Conservation (phyloP, 352 stramenopile species). For the Phytophthora citricola region DNA sequence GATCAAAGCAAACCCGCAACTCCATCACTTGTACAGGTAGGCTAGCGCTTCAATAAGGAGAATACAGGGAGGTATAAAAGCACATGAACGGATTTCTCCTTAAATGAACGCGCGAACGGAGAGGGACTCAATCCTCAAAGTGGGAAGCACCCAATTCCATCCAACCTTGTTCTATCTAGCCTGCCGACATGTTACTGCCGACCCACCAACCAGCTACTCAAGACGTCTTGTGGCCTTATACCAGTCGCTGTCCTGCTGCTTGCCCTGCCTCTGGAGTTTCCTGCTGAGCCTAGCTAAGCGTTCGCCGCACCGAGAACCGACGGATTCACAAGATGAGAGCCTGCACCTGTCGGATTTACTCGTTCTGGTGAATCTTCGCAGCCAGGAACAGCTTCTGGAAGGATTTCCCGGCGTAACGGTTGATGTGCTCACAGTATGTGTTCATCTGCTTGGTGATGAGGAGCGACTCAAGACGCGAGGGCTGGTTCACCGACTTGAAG, state of each 20-base stretch:
- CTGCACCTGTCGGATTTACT: slow-evolving; percentile 43
- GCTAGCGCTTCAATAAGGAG: not conserved
- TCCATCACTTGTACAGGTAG: slow-evolving; percentile 75
- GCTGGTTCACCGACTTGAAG: slow-evolving; percentile 89
- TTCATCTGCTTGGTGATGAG: slow-evolving; percentile 94
- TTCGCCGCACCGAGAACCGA: slow-evolving; percentile 17
- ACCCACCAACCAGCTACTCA: slow-evolving; percentile 26
- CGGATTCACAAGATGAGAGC: slow-evolving; percentile 27
- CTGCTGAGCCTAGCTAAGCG: slow-evolving; percentile 12
- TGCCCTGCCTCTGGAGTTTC: slow-evolving; percentile 21
- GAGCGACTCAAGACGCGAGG: slow-evolving; percentile 87
- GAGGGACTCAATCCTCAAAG: slow-evolving; percentile 35
- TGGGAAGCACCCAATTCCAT: slow-evolving; percentile 40
- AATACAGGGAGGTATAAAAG: slow-evolving; percentile 13
- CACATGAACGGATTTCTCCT: slow-evolving; percentile 41
- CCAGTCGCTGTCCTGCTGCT: slow-evolving; percentile 20
- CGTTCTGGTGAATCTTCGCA: slow-evolving; percentile 87
- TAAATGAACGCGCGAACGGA: slow-evolving; percentile 30
- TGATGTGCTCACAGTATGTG: slow-evolving; percentile 94
- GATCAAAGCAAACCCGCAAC: slow-evolving; percentile 67
- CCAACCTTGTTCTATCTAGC: slow-evolving; percentile 46
- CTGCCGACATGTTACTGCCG: slow-evolving; percentile 25
- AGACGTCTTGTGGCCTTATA: slow-evolving; percentile 24
- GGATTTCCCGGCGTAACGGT: slow-evolving; percentile 90
- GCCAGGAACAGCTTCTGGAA: slow-evolving; percentile 93